Evolutionary conservation across 306 rosid species (phyloP).

Genomic region (Sechiopsis laciniata): DNA sequence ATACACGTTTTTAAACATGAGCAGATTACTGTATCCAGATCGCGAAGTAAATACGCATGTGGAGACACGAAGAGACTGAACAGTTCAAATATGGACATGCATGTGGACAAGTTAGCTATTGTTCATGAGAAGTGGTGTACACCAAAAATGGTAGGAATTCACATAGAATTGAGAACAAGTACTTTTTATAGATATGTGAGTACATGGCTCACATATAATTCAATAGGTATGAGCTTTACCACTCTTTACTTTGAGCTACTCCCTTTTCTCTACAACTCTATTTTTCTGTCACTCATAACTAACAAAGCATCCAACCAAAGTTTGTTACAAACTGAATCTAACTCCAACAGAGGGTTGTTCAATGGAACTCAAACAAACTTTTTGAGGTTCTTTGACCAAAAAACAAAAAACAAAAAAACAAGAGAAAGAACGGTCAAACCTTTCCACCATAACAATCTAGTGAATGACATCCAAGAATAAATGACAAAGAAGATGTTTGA

Average conservation of each 20-base stretch:
- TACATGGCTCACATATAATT: not conserved
- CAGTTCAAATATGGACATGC: not conserved
- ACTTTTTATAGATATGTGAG: not conserved
- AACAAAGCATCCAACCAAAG: not conserved
- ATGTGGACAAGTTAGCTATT: not conserved
- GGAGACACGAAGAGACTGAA: not conserved
- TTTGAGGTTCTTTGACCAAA: not conserved
- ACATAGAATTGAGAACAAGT: not conserved
- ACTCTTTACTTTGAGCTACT: not conserved
- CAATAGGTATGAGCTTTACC: not conserved
- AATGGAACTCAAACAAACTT: not conserved
- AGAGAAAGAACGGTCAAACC: not conserved
- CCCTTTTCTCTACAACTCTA: not conserved
- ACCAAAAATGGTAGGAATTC: slow-evolving; percentile 7
- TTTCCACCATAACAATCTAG: not conserved
- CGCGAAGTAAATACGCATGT: not conserved
- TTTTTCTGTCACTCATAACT: not conserved
- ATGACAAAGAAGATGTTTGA: not conserved
- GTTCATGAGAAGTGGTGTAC: not conserved
- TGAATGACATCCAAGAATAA: not conserved
- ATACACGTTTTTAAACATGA: not conserved
- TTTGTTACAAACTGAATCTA: not conserved
- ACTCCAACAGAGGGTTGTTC: not conserved
- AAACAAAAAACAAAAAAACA: not conserved
- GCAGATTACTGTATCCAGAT: not conserved